phyloP scores from a whole-genome alignment of 768 basidiomycete species.

The Termitomyces sp. region DNA sequence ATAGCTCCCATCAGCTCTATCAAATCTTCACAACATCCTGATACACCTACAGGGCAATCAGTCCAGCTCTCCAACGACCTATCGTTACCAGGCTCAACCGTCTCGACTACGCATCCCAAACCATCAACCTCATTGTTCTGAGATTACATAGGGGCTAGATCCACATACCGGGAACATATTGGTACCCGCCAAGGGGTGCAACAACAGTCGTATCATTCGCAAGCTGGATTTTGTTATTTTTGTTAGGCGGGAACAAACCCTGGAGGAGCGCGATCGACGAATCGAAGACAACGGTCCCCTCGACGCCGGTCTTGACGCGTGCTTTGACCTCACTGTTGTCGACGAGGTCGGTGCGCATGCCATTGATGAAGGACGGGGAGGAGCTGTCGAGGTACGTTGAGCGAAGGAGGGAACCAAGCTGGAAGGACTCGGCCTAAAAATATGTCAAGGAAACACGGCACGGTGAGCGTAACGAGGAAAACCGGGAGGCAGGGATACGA shows the following conservation, averaged over 20 bases:
- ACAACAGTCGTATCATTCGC: conserved; percentile 71
- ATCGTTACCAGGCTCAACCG: conserved; percentile 81
- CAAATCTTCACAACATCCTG: too few relatives aligned
- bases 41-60: conserved; percentile 37
- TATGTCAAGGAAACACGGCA: background rate
- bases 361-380: conserved; percentile 66
- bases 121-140: background rate
- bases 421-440: conserved; percentile 56
- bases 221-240: conserved; percentile 63
- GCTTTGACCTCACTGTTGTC: conserved; percentile 70
- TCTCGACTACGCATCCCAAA: conserved; percentile 48
- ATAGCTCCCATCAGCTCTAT: background rate
- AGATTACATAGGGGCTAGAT: background rate
- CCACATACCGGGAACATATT: conserved; percentile 70
- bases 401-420: conserved; percentile 58
- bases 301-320: conserved; percentile 78
- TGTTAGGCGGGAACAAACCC: conserved; percentile 80
- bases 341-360: conserved; percentile 61
- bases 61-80: conserved; percentile 81
- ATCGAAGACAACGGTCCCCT: conserved; percentile 84
- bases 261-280: conserved; percentile 81
- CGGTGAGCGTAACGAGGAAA: background rate
- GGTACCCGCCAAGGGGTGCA: conserved; percentile 77
- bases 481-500: conserved; percentile 13
- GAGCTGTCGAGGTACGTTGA: conserved; percentile 57